Base-by-base conservation (phyloP, 1,284 basidiomycete genomes). In the Fomitopsis palustris region DNA sequence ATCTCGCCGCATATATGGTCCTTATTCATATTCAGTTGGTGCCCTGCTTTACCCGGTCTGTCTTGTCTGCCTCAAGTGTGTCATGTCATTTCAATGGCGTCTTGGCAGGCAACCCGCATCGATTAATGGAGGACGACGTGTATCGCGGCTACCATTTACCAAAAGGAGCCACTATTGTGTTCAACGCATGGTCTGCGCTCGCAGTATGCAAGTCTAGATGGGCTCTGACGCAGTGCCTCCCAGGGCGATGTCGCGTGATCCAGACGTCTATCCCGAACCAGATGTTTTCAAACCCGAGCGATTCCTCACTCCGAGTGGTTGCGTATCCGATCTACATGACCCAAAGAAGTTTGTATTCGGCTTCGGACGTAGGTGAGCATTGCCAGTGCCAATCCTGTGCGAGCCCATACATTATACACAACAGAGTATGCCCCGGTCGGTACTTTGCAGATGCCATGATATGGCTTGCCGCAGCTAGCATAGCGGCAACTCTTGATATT, bases 401-500 rank as follows among this genome's bases (percentile, higher is more conserved):
- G 16, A 33, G 27, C n/a, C 5, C 3, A 7, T 21, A 19, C 29
- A 9, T 17, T 23, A 8, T 52, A 62, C 35, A 17, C 10, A 42
- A 33, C n/a, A 62, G 66, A 14, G 54, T 66, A 25, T 68, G 68
- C 45, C 64, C 66, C 1, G 67, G 67, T 3, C 61, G 65, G 10
- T 64, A 62, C 60, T 60, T 70, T n/a, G 69, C 56, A 2, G 65
- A 67, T 56, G 55, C 54, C 27, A 69, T 60, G 43, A 60, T 67
- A 1, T 69, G 65, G 63, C 63, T 70, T 45, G 63, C 61, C 12
- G 60, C 63, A 37, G 65, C 62, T 19, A 62, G 56, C 45, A 53
- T 70, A 17, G 51, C 61, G 21, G 64, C 67, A 7, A 62, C 64
- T 3, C 62, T 70, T 61, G 60, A 70, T 27, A 65, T 70, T 52